Base-by-base conservation (phyloP, 495 filamentous ascomycete genomes). In the Staphylotrichum longicolle region DNA sequence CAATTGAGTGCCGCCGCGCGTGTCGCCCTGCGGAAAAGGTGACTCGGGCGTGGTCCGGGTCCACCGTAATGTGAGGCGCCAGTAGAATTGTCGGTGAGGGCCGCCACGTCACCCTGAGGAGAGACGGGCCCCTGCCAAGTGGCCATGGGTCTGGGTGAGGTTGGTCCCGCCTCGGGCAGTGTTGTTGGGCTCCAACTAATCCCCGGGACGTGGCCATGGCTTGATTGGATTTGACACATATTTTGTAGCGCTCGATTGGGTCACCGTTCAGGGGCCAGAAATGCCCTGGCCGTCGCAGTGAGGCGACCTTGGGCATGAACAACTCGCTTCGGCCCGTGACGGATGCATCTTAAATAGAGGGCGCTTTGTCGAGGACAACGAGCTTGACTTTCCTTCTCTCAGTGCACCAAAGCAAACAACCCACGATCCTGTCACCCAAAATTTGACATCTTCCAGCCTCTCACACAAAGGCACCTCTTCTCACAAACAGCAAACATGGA, bases 241-340 rank as follows among this genome's bases (percentile, higher is more conserved):
- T 60, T 54, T 27, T 60, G 58, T 60, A 60, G 49, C 49, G 39
- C 48, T 46, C 32, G 40, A 53, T 60, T 53, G 49, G 57, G 37
- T 50, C 10, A 30, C 46, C n/a, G 15, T n/a, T 12, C 3, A 1
- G 3, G 27, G 57, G 8, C 2, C 32, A 32, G 27, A 49, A 44
- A 5, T 12, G 48, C 48, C 55, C 45, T 41, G 35, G 7, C 12
- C 35, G 42, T 10, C 6, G 50, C 39, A 4, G 3, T 6, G 14
- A 7, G 40, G 39, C 39, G 39, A 44, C 14, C 15, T 60, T 47
- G 57, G 48, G 48, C 40, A 60, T 34, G 58, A 54, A 47, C 49
- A 46, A 9, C 34, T 49, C 41, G 45, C 45, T 3, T 58, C 27
- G 20, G 11, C 34, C 6, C 34, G 14, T 47, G 33, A 20, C 32